phyloP scores from a whole-genome alignment of 768 basidiomycete genomes.

The Mycena amicta region DNA sequence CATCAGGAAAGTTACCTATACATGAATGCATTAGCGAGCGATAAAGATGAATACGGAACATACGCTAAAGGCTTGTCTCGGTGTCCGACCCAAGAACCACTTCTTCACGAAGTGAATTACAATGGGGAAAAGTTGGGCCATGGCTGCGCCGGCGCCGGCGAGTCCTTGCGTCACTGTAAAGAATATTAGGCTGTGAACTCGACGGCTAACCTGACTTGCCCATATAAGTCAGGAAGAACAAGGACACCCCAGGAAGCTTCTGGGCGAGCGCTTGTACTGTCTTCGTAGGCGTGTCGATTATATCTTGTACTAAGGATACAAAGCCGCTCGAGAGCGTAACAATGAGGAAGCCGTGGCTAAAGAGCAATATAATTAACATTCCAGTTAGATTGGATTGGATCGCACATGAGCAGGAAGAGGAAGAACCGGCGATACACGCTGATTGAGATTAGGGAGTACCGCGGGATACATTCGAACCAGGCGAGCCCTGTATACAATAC shows the following conservation, averaged over 20 bases:
- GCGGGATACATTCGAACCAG: constrained; percentile 71
- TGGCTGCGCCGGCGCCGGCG: constrained; percentile 51
- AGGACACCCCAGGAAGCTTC: constrained; percentile 56
- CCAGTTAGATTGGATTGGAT: not conserved
- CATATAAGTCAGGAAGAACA: constrained; percentile 68
- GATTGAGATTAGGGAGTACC: constrained; percentile 66
- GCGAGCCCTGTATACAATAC: constrained; percentile 45
- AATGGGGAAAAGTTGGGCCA: constrained; percentile 57
- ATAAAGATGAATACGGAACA: constrained; percentile 5
- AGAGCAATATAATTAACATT: not conserved
- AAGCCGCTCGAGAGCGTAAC: constrained; percentile 67
- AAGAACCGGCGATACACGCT: constrained; percentile 75
- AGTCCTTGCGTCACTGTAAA: constrained; percentile 51
- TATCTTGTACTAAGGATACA: constrained; percentile 35
- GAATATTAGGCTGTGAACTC: not conserved
- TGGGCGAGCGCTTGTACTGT: constrained; percentile 47
- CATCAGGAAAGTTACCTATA: constrained; percentile 54
- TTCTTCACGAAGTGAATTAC: constrained; percentile 62
- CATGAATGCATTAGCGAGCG: not conserved
- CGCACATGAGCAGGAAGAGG: constrained; percentile 59
- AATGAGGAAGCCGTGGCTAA: constrained; percentile 70
- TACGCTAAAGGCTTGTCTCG: constrained; percentile 56
- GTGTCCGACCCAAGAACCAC: constrained; percentile 68
- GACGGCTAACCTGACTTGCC: constrained; percentile 28
- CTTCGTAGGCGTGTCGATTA: constrained; percentile 45